A percentile compares a stretch with the other conserved stretches of the same genome.
These are phyloP conservation scores for Amaranthus hypochondriacus DNA, from an alignment of 148 eudicot species.

Conservation along the genomic window DNA sequence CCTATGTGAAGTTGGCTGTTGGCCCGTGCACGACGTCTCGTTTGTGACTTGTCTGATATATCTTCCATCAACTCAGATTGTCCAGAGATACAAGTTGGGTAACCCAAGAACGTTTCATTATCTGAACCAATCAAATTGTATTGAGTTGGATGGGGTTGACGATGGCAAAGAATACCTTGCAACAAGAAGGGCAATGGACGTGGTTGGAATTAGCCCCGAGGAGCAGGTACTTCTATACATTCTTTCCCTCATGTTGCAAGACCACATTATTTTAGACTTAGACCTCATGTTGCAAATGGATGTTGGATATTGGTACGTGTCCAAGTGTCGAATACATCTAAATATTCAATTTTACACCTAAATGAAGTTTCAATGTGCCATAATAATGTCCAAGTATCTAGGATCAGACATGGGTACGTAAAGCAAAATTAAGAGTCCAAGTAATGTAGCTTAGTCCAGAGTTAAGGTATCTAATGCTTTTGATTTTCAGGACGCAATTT, in stretches of 20 bases:
- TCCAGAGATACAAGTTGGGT: conserved; percentile 73
- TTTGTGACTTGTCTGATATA: not conserved
- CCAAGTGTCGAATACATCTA: too few relatives aligned
- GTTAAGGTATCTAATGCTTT: conserved; percentile 14
- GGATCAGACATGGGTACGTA: too few relatives aligned
- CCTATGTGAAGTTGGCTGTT: not conserved
- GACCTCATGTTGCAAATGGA: too few relatives aligned
- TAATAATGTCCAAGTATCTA: too few relatives aligned
- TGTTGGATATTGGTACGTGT: too few relatives aligned
- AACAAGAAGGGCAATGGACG: conserved; percentile 93
- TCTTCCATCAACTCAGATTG: conserved; percentile 48
- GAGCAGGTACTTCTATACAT: conserved; percentile 63
- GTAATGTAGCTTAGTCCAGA: too few relatives aligned
- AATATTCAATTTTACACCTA: too few relatives aligned
- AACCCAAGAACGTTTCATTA: conserved; percentile 87
- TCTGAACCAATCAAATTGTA: conserved; percentile 89
- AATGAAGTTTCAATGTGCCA: too few relatives aligned
- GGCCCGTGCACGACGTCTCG: not conserved
- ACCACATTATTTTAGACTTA: not conserved
- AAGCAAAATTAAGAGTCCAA: too few relatives aligned
- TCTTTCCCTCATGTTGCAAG: not conserved
- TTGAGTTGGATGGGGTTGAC: conserved; percentile 76
- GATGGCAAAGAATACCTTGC: conserved; percentile 81
- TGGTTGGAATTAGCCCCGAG: conserved; percentile 82
- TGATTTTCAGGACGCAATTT: conserved; percentile 78